phyloP scores from a whole-genome alignment of 2,329 filamentous ascomycete genomes.

The Neopestalotiopsis sp. region DNA sequence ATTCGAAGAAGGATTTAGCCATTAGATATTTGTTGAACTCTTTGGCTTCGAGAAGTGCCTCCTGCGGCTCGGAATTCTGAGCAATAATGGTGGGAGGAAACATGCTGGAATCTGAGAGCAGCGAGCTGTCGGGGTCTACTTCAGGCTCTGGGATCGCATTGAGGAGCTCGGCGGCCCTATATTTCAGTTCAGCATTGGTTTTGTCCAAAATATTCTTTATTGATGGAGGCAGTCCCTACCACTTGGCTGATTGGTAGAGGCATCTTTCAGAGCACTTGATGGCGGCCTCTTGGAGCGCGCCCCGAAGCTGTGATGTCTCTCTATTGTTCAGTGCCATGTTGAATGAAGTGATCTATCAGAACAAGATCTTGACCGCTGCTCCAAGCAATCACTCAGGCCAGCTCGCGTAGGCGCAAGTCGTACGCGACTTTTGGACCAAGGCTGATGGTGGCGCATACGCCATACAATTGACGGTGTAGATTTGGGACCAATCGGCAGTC shows the following conservation, averaged over 20 bases:
- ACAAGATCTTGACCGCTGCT: not conserved
- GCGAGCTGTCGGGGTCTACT: slow-evolving; percentile 33
- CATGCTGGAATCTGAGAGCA: slow-evolving; percentile 39
- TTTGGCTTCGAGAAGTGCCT: slow-evolving; percentile 76
- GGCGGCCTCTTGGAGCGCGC: slow-evolving; percentile 81
- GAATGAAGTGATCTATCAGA: not conserved
- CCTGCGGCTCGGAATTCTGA: slow-evolving; percentile 69
- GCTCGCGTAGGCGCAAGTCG: not conserved
- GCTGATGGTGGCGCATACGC: not conserved
- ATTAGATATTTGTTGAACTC: slow-evolving; percentile 86
- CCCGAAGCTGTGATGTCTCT: slow-evolving; percentile 69
- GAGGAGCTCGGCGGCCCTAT: slow-evolving; percentile 91
- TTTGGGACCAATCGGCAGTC: not conserved
- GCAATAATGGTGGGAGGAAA: slow-evolving; percentile 54
- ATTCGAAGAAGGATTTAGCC: slow-evolving; percentile 94
- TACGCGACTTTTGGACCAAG: not conserved
- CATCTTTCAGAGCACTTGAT: slow-evolving; percentile 93
- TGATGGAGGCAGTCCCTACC: slow-evolving; percentile 56
- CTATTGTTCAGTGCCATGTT: slow-evolving; percentile 60
- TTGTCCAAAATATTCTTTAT: not conserved
- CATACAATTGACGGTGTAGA: not conserved
- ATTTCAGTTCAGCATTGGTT: slow-evolving; percentile 7
- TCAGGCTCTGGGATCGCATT: slow-evolving; percentile 73
- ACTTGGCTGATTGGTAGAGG: slow-evolving; percentile 95
- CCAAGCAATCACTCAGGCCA: not conserved